Evolutionary conservation across 148 eudicot species (phyloP), one percentile per base, ranked within the genome.

Genomic region (Cornus controversa): DNA sequence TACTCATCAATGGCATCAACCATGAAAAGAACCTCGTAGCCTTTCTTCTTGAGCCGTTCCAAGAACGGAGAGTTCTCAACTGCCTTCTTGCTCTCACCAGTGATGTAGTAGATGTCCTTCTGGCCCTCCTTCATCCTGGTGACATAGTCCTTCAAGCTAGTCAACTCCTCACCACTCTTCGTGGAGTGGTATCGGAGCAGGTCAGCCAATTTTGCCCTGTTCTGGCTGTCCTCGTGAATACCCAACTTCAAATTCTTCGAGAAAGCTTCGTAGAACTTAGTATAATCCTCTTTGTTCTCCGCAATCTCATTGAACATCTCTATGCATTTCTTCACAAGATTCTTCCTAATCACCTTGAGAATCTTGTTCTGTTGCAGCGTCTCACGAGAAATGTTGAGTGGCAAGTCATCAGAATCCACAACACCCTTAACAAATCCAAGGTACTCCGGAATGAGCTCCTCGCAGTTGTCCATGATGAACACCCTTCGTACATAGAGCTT

Each of bases 1-100:
- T 94, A 94, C 82, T 94, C 98, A n/a, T 94, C 98, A 66, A 94
- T 92, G 66, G 98, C 98, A 78, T 92, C 98, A 1, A 92, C 91
- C 97, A 94, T 94, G 85, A 79, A 92, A 5, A 94, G 87, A 0
- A 94, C 98, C 62, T 94, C 98, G 65, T 94, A 90, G 0, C 98
- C 98, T 67, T 81, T 92, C 90, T 89, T 92, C 86, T 94, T 94
- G 13, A 94, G 92, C 68, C 87, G 75, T 77, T 94, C 98, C 76
- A 94, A 75, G 89, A 94, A 94, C 0, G 98, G 98, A 0, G 98
- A 94, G 79, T 94, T 94, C 69, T 94, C 98, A 0, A 94, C 98
- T 0, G 98, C 98, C 82, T 94, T 94, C 86, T 90, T 91, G 89
- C 93, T 93, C 69, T 93, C 97, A 15, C 97, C 95, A 0, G 97